phyloP scores from a whole-genome alignment of 768 basidiomycete genomes.

The Agrocybe chaxingu region DNA sequence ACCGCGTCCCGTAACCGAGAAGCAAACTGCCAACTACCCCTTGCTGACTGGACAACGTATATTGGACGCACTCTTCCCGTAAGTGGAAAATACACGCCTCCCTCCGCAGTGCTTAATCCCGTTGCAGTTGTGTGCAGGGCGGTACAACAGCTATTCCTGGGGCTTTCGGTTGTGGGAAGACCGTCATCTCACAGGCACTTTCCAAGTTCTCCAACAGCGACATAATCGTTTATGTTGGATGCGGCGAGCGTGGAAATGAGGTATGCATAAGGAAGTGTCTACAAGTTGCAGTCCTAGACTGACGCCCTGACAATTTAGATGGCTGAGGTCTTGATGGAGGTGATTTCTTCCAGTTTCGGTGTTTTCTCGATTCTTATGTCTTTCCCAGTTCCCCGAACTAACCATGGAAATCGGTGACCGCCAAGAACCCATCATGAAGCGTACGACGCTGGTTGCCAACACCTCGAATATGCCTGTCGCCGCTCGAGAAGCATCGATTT shows the following conservation, averaged over 20 bases:
- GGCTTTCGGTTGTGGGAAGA: conserved; percentile 98
- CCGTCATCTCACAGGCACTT: conserved; percentile 96
- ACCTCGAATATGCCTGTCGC: conserved; percentile 99
- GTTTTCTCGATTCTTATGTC: conserved; percentile 2
- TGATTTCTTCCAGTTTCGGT: conserved; percentile 24
- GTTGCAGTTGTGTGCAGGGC: conserved; percentile 86
- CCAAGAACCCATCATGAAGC: conserved; percentile 99
- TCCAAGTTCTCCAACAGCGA: conserved; percentile 99
- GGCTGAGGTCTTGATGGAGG: conserved; percentile 99
- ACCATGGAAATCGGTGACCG: conserved; percentile 90
- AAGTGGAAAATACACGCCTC: conserved; percentile 26
- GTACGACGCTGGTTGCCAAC: conserved; percentile 97
- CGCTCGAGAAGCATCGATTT: conserved; percentile 98
- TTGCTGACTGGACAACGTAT: conserved; percentile 96
- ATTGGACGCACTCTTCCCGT: conserved; percentile 95
- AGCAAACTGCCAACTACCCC: conserved; percentile 89
- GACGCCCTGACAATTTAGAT: conserved; percentile 43
- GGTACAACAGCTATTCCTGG: conserved; percentile 98
- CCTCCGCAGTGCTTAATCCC: background rate
- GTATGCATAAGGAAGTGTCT: conserved; percentile 30
- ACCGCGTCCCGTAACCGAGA: conserved; percentile 93
- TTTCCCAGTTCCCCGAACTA: conserved; percentile 74
- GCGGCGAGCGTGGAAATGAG: conserved; percentile 98
- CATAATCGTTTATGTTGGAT: conserved; percentile 98
- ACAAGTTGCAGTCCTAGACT: background rate